Evolutionary conservation across 2,329 filamentous ascomycete species (phyloP).

Genomic region (Pseudogymnoascus sp.): DNA sequence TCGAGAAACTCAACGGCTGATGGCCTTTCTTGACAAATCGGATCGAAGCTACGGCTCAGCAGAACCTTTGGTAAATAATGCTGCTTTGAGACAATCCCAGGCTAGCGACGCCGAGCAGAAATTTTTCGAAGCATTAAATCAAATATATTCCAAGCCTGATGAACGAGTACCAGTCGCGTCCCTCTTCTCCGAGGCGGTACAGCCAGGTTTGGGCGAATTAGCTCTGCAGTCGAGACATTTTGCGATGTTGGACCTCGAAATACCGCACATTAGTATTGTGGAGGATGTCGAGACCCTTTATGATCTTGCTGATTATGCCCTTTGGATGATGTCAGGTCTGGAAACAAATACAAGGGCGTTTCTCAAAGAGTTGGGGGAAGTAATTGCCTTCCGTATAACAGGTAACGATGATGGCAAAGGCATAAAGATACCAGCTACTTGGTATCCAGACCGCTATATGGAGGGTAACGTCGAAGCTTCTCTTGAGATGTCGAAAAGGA

Average conservation of each 20-base stretch:
- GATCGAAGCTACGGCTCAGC: conserved; percentile 51
- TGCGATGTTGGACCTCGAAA: conserved; percentile 23
- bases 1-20: conserved; percentile 51
- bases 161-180: conserved; percentile 4
- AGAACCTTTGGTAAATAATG: conserved; percentile 34
- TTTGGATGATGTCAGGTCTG: conserved; percentile 21
- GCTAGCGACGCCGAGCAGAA: conserved; percentile 18
- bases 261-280: conserved; percentile 19
- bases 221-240: conserved; percentile 17
- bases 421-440: conserved; percentile 41
- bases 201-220: neutral
- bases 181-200: conserved; percentile 10
- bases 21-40: conserved; percentile 54
- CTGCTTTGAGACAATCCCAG: conserved; percentile 17
- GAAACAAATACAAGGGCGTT: conserved; percentile 21
- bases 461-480: conserved; percentile 37
- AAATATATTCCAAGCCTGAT: conserved; percentile 1
- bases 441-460: conserved; percentile 48
- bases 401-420: conserved; percentile 33
- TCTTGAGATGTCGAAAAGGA: conserved; percentile 31
- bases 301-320: conserved; percentile 25
- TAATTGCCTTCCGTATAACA: conserved; percentile 39
- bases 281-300: conserved; percentile 23
- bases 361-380: conserved; percentile 34
- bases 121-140: conserved; percentile 16